Conservation (phyloP, 1,284 basidiomycete genomes). For the Stygiomarasmius scandens region DNA sequence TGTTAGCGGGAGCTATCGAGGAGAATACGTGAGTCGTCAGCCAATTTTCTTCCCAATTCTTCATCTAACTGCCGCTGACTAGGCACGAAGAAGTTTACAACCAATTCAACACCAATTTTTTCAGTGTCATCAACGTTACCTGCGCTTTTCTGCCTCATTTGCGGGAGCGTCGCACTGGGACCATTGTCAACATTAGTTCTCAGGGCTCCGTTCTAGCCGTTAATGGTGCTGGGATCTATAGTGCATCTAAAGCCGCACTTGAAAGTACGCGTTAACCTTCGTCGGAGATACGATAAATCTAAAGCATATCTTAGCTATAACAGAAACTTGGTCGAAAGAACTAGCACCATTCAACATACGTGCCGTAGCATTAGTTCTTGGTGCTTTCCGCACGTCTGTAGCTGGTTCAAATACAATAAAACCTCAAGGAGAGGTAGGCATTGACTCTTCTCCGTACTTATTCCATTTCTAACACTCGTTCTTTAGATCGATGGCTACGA, state of each 20-base stretch:
- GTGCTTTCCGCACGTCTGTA: constrained; percentile 13
- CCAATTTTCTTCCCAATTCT: neutral
- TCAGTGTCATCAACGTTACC: constrained; percentile 22
- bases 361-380: constrained; percentile 7
- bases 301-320: neutral
- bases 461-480: too few species aligned
- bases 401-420: constrained; percentile 3
- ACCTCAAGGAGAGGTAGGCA: constrained; percentile 3
- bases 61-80: neutral
- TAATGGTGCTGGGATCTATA: constrained; percentile 20
- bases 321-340: constrained; percentile 12
- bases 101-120: constrained; percentile 25
- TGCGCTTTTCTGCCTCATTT: constrained; percentile 23
- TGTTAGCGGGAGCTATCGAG: constrained; percentile 21
- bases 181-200: constrained; percentile 24
- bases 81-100: constrained; percentile 9
- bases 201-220: constrained; percentile 16
- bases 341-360: constrained; percentile 15
- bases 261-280: constrained; percentile 11
- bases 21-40: constrained; percentile 13
- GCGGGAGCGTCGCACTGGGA: constrained; percentile 16
- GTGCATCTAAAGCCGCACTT: constrained; percentile 23
- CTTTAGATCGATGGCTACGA: constrained; percentile 12
- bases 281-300: neutral
- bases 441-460: too few species aligned